Evolutionary conservation across 164 flowering plant genomes (phyloP).

Genomic region (Cinnamomum chago): DNA sequence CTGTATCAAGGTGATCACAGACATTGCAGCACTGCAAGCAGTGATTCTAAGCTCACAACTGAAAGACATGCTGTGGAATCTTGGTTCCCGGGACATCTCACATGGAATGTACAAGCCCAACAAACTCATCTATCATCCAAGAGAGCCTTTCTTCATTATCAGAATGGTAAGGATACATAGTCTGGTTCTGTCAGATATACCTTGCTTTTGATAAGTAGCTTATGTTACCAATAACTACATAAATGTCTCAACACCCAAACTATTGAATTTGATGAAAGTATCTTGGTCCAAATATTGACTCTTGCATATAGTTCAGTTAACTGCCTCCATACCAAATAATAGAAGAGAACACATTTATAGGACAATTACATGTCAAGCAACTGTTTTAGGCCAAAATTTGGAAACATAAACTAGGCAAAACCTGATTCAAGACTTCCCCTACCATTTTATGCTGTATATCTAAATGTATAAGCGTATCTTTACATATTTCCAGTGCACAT

Average conservation of each 20-base stretch:
- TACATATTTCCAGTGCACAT: no score
- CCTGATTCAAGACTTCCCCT: no score
- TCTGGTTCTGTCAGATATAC: background rate
- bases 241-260: background rate
- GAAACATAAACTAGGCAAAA: no score
- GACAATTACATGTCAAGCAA: no score
- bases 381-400: no score
- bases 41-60: conserved; percentile 68
- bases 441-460: no score
- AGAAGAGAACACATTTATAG: no score
- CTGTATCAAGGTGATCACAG: conserved; percentile 40
- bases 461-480: no score
- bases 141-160: conserved; percentile 72
- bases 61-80: conserved; percentile 53
- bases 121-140: conserved; percentile 68
- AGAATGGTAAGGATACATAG: conserved; percentile 45
- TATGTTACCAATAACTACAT: background rate
- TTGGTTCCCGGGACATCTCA: conserved; percentile 30
- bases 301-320: background rate
- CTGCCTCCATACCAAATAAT: no score
- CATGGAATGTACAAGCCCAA: conserved; percentile 51
- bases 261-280: background rate
- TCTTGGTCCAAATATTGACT: background rate
- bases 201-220: background rate
- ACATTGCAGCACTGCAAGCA: conserved; percentile 60